Base-by-base conservation (phyloP, 352 stramenopile species). In the Phytophthora pisi region DNA sequence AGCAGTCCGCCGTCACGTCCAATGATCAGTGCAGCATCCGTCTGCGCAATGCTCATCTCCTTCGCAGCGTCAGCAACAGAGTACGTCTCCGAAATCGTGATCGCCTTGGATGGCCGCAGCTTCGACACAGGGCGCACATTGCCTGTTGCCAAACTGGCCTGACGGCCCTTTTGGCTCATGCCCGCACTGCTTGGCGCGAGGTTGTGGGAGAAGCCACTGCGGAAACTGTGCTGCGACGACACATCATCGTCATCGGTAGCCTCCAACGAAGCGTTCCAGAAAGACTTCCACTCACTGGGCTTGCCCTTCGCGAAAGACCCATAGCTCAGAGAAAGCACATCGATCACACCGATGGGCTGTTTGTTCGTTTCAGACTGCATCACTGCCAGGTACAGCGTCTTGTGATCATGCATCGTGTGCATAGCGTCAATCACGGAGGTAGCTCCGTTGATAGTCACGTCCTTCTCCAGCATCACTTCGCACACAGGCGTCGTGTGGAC, bases 21-120 rank as follows among this genome's bases (percentile, higher is more conserved):
- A 58, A 98, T 93, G 23, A 99, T 89, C 11, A 99, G 79, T 4
- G 97, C 93, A 3, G 96, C 95, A 58, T 98, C 95, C 4, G 91
- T 92, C 60, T 98, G 85, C 28, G 97, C 91, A 26, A 83, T 66
- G 26, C 88, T 86, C 78, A 99, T 96, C 65, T 97, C 89, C 60
- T 93, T 83, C 0, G 89, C 90, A 10, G 97, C 92, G 23, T 97
- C 83, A 0, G 95, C 79, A 23, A 99, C 92, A 0, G 81, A 96
- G 38, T 89, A 87, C 18, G 89, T 77, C 36, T 96, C 80, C 11
- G 77, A 78, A 23, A 97, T 96, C 5, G 96, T 97, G 43, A 98
- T 86, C 0, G 95, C 92, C 67, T 98, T 94, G 3, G 86, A 88
- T 13, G 89, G 89, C 23, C 89, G 87, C 23, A 97, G 61, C 71